Base-by-base conservation (phyloP, 73 alveolate genomes). In the Symbiodinium pilosum region DNA sequence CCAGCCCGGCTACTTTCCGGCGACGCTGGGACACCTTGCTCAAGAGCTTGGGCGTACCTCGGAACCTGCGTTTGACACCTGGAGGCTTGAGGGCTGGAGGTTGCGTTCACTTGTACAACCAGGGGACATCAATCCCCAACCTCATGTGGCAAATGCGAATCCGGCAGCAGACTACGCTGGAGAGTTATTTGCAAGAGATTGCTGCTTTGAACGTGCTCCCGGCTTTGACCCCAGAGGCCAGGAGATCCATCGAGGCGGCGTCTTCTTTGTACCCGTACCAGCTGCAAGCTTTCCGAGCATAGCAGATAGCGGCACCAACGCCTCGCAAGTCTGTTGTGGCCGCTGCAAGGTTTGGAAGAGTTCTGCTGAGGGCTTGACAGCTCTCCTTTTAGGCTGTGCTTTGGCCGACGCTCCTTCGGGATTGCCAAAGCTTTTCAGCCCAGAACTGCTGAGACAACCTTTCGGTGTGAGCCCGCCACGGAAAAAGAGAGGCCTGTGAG, bases 1-100 rank as follows among this genome's bases (percentile, higher is more conserved):
- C 39, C 34, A 4, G 38, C 20, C 42, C 93, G 2, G 24, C 52
- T 0, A 36, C 44, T 9, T 85, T 44, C 38, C 30, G 93, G 2
- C 38, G 51, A 4, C 77, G 93, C 0, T 85, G 93, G 93, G 81
- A 85, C 40, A 6, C 9, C 51, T 4, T 85, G 24, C 36, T 85
- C 32, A 1, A 4, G 36, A 2, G 1, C 4, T 26, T 85, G 54
- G 93, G 81, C 36, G 14, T 85, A 12, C 83, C 75, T 0, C 3
- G 8, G 47, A 0, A 36, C 2, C 0, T 4, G 11, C 24, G 12
- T 0, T 38, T 85, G 39, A 85, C 93, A 28, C 93, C 93, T 0
- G 93, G 93, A 4, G 93, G 93, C 9, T 38, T 85, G 16, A 75
- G 93, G 1, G 93, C 83, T 0, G 93, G 93, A 0, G 93, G 93